Evolutionary conservation across 768 basidiomycete genomes (phyloP).

Genomic region (Holtermanniella nyarrowii): DNA sequence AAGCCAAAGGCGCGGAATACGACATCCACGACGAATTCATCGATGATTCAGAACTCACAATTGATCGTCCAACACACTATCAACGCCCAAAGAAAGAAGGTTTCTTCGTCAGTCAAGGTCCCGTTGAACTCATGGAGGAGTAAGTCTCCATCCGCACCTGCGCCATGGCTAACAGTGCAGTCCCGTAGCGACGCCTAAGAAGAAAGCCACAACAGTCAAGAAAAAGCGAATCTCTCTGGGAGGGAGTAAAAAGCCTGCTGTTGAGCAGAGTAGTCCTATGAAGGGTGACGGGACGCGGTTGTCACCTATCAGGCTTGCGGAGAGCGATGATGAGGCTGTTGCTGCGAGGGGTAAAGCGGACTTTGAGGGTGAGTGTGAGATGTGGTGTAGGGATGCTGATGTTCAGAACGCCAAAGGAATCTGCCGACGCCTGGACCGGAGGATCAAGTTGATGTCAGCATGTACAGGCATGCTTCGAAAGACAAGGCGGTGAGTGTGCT

Average conservation of each 20-base stretch:
- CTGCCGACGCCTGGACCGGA: neutral
- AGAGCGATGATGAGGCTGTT: neutral
- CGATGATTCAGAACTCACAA: constrained; percentile 85
- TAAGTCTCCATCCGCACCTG: constrained; percentile 9
- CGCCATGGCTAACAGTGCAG: neutral
- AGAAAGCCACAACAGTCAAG: neutral
- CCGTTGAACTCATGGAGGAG: constrained; percentile 75
- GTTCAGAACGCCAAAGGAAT: neutral
- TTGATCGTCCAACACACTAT: constrained; percentile 83
- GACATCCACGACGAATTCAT: constrained; percentile 89
- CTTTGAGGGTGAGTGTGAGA: neutral
- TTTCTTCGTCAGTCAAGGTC: constrained; percentile 82
- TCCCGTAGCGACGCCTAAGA: neutral
- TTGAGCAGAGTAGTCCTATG: neutral
- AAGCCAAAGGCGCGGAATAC: constrained; percentile 62
- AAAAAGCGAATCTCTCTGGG: neutral
- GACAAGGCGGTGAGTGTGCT: neutral
- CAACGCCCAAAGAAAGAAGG: constrained; percentile 71
- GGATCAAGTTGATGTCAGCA: neutral
- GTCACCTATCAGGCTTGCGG: neutral
- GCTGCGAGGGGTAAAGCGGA: neutral
- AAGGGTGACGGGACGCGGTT: neutral
- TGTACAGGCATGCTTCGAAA: neutral
- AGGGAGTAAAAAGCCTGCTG: neutral
- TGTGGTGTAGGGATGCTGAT: neutral